A percentile compares a stretch with the other conserved stretches of the same genome.
These are phyloP conservation scores for Tritrichomonas musculus DNA, from an alignment of 208 protist species.

Conservation along the genomic window DNA sequence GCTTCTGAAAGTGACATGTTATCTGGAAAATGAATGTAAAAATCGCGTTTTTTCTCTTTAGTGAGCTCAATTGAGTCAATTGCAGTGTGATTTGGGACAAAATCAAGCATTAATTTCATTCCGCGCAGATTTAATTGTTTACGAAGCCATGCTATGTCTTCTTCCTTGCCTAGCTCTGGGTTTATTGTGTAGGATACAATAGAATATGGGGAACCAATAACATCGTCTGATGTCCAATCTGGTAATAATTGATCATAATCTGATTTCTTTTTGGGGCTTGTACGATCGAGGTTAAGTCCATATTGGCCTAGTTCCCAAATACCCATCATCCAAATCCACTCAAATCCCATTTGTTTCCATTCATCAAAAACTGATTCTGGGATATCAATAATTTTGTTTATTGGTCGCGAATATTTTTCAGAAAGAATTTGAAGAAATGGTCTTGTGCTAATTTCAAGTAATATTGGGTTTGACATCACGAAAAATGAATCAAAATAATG, in stretches of 20 bases:
- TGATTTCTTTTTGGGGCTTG: neutral
- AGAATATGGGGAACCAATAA: slow-evolving; percentile 41
- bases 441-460: slow-evolving; percentile 28
- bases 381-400: slow-evolving; percentile 22
- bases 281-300: neutral
- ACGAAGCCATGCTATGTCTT: slow-evolving; percentile 16
- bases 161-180: neutral
- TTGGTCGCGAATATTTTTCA: neutral
- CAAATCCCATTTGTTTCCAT: neutral
- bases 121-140: slow-evolving; percentile 4
- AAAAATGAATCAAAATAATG: too few relatives aligned
- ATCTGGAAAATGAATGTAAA: neutral
- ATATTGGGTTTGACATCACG: too few relatives aligned
- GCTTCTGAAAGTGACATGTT: neutral
- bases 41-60: neutral
- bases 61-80: neutral
- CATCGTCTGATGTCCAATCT: slow-evolving; percentile 32
- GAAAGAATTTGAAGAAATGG: slow-evolving; percentile 35
- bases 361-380: slow-evolving; percentile 30
- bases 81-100: slow-evolving; percentile 38
- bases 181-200: slow-evolving; percentile 25
- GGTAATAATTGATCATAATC: neutral
- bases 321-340: slow-evolving; percentile 34
- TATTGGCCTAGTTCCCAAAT: slow-evolving; percentile 17
- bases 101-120: slow-evolving; percentile 39